Base-by-base conservation (phyloP, 1,284 basidiomycete species). In the Irpex rosettiformis region DNA sequence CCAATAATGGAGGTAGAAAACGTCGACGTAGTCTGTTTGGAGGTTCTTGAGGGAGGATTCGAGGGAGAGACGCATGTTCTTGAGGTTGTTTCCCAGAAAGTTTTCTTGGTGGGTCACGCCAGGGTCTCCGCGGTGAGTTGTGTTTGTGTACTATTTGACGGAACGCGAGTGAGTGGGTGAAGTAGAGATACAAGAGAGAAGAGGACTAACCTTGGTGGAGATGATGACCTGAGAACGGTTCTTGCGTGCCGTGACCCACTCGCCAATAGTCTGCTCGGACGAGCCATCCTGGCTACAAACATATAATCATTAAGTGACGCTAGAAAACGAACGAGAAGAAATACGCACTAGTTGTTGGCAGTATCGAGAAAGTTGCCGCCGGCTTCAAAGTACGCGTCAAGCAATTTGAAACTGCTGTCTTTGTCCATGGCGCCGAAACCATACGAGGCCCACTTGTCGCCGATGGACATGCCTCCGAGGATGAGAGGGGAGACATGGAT, bases 401-500 rank as follows among this genome's bases (percentile, higher is more conserved):
- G 68, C 10, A 73, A 62, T 60, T 67, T 61, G 67, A 74, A 73
- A 11, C 65, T 65, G 16, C 61, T 24, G 57, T 69, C 66, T 65
- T 73, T 71, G 62, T 65, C 54, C 69, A 82, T 83, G 3, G 65
- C 60, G 1, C 79, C 79, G 66, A 75, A 64, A 2, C 69, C 70
- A 7, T 65, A 69, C 21, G 54, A 8, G 0, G 45, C 65, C 81
- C 81, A 81, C 49, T 77, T 70, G 60, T 81, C 72, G 60, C 71
- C 82, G 53, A 84, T 74, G 67, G 71, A 80, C 79, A 81, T 78
- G 1, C 69, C 82, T 10, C 84, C 84, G n/a, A 85, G 74, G 42
- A 56, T 48, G 30, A 61, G 51, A 4, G 60, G 60, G 25, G 60
- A 61, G 16, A 61, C 60, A 43, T 61, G 60, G 5, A 61, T 21